Conservation (phyloP, 257 asterid species). For the Cynanchum wilfordii region DNA sequence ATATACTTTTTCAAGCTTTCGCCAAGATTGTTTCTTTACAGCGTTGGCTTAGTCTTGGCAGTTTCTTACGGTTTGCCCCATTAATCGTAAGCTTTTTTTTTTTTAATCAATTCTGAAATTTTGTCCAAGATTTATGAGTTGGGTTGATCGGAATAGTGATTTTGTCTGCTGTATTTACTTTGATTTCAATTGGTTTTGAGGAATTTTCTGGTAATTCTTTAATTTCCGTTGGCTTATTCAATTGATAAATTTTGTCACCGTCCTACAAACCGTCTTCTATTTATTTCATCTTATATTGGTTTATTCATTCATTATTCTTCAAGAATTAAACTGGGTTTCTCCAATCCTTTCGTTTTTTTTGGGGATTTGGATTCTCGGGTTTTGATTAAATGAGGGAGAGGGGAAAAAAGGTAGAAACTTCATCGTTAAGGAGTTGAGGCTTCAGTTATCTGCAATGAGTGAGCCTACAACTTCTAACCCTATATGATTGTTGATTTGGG, state of each 20-base stretch:
- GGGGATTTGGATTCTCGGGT: conserved; percentile 26
- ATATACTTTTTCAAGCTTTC: conserved; percentile 54
- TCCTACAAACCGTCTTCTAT: conserved; percentile 2
- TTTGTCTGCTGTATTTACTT: background rate
- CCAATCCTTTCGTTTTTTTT: conserved; percentile 16
- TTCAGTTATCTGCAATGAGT: conserved; percentile 9
- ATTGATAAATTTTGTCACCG: conserved; percentile 7
- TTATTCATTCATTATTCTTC: conserved; percentile 4
- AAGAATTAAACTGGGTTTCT: conserved; percentile 20
- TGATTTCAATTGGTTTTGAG: conserved; percentile 8
- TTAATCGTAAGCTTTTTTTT: conserved; percentile 44
- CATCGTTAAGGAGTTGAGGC: background rate
- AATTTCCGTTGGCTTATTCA: conserved; percentile 1
- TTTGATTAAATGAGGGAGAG: background rate
- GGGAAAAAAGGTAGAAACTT: background rate
- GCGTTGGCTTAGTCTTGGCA: conserved; percentile 37
- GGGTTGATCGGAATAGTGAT: conserved; percentile 18
- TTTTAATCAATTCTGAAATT: conserved; percentile 17
- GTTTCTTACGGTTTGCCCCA: conserved; percentile 34
- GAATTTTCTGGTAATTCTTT: conserved; percentile 2
- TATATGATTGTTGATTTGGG: conserved; percentile 16
- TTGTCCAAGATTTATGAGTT: conserved; percentile 34
- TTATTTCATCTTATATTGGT: background rate
- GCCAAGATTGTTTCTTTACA: background rate
- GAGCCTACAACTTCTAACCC: conserved; percentile 8